These are phyloP conservation scores for Russula lepida DNA, from an alignment of 768 basidiomycete species.

Conservation along the genomic window DNA sequence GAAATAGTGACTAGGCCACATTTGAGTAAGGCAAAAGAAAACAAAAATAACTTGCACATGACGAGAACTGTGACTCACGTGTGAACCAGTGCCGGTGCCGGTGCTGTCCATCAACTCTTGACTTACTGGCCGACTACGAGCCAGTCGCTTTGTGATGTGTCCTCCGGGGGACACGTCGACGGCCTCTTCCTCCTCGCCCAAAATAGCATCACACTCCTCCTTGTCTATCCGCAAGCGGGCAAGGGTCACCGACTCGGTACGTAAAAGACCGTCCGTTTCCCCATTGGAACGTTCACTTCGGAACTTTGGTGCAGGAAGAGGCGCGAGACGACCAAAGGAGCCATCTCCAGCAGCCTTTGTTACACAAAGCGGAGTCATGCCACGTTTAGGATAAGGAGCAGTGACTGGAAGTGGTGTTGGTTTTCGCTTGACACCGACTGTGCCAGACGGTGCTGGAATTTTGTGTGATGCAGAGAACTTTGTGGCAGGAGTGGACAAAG, in stretches of 20 bases:
- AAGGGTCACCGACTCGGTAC: slow-evolving; percentile 22
- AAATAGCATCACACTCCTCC: slow-evolving; percentile 10
- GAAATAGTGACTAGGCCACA: slow-evolving; percentile 11
- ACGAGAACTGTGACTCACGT: slow-evolving; percentile 23
- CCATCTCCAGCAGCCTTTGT: slow-evolving; percentile 17
- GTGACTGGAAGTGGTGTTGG: slow-evolving; percentile 19
- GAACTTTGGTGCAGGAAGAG: slow-evolving; percentile 21
- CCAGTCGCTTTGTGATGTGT: slow-evolving; percentile 66
- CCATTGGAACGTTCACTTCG: slow-evolving; percentile 7
- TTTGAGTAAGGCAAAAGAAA: not conserved
- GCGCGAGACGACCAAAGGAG: slow-evolving; percentile 21
- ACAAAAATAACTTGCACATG: not conserved
- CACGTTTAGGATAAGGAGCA: slow-evolving; percentile 18
- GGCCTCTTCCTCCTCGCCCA: slow-evolving; percentile 44
- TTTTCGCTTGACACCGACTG: slow-evolving; percentile 20
- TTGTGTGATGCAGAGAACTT: not conserved
- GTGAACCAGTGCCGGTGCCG: slow-evolving; percentile 24
- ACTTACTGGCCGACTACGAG: slow-evolving; percentile 64
- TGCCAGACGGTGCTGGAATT: not conserved
- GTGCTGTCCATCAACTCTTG: slow-evolving; percentile 41
- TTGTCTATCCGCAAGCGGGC: slow-evolving; percentile 18
- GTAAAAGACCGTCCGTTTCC: slow-evolving; percentile 14
- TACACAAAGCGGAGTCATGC: slow-evolving; percentile 20
- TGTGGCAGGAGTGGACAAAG: not conserved
- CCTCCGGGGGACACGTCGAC: slow-evolving; percentile 71